These are phyloP conservation scores for Phycomyces nitens DNA, from an alignment of 192 early-diverging fungal genomes.

Conservation along the genomic window DNA sequence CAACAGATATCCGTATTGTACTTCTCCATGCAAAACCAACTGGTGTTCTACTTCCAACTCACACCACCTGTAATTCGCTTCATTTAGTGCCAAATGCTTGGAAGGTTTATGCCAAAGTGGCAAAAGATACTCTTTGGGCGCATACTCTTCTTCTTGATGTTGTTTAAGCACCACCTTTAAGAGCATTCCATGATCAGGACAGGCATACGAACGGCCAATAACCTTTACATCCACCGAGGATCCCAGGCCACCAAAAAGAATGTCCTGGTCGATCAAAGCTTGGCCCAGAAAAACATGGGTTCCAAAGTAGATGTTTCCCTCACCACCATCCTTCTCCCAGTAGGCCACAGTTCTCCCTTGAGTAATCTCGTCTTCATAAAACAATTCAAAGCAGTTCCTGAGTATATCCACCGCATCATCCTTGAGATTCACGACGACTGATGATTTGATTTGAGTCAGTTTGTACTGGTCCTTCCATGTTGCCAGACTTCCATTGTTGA, in stretches of 20 bases:
- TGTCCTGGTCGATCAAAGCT: not conserved
- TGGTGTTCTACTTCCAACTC: no score
- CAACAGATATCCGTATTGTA: no score
- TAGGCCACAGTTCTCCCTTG: not conserved
- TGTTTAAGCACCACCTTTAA: not conserved
- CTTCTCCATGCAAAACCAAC: no score
- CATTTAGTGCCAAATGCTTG: not conserved
- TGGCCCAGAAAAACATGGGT: conserved; percentile 5
- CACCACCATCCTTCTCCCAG: not conserved
- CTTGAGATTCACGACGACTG: not conserved
- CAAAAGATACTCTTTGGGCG: not conserved
- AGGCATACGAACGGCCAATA: not conserved
- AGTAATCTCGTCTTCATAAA: not conserved
- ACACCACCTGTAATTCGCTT: no score
- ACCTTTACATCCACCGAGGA: not conserved
- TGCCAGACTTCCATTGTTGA: not conserved
- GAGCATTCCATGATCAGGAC: conserved; percentile 3
- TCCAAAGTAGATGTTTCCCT: conserved; percentile 14
- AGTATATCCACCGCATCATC: not conserved
- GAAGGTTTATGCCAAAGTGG: conserved; percentile 24
- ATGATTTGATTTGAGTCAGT: not conserved
- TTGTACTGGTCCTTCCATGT: not conserved
- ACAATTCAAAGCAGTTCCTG: not conserved
- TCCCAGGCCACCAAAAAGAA: not conserved
- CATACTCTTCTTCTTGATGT: not conserved